phyloP scores from a whole-genome alignment of 352 stramenopile genomes.

The Phytopythium montanum region DNA sequence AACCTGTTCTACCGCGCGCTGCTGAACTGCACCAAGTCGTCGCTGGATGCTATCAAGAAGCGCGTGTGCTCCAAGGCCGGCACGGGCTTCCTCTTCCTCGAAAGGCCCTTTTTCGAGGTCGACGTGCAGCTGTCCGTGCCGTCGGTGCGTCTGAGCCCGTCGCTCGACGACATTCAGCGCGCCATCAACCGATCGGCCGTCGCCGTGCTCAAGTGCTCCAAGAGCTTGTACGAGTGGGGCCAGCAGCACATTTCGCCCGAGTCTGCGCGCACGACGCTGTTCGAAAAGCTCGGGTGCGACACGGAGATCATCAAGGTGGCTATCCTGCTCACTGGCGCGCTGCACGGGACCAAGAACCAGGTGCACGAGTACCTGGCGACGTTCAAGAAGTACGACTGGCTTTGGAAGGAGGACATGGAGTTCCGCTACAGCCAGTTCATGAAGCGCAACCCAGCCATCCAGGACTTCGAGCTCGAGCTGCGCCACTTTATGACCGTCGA shows the following conservation, averaged over 20 bases:
- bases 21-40: constrained; percentile 77
- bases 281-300: constrained; percentile 82
- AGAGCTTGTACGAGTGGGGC: constrained; percentile 77
- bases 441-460: constrained; percentile 71
- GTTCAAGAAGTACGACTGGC: constrained; percentile 90
- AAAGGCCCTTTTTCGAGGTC: constrained; percentile 85
- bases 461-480: constrained; percentile 81
- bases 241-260: constrained; percentile 62
- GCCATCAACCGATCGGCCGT: constrained; percentile 81
- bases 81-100: constrained; percentile 77
- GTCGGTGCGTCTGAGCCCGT: constrained; percentile 74
- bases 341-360: constrained; percentile 85
- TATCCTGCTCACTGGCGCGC: constrained; percentile 76
- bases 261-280: constrained; percentile 49
- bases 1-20: constrained; percentile 80
- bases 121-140: constrained; percentile 82
- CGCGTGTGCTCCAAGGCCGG: constrained; percentile 75
- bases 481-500: constrained; percentile 82
- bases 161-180: constrained; percentile 82
- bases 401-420: constrained; percentile 90
- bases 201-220: constrained; percentile 78
- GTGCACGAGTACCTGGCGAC: constrained; percentile 75
- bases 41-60: constrained; percentile 80
- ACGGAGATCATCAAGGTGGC: constrained; percentile 88
- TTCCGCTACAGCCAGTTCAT: constrained; percentile 85